These are phyloP conservation scores for Rutidosis leptorrhynchoides DNA, from an alignment of 129 eudicot species.

Conservation along the genomic window DNA sequence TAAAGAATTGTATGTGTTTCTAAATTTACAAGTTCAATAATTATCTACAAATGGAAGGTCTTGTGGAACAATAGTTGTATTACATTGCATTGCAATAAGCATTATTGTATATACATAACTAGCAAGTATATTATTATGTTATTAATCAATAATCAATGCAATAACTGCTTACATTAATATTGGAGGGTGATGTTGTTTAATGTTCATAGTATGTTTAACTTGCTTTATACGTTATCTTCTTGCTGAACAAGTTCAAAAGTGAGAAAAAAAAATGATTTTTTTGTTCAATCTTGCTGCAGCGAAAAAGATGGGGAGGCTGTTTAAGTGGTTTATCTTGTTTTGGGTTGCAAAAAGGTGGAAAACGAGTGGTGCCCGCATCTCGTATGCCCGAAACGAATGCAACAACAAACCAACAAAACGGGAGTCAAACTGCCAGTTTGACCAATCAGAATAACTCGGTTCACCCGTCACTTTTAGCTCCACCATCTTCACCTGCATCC, in stretches of 20 bases:
- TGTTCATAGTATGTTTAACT: slow-evolving; percentile 1
- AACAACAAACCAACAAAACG: slow-evolving; percentile 58
- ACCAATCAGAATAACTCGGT: slow-evolving; percentile 53
- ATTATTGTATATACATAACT: background rate
- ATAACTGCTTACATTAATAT: background rate
- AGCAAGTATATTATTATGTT: slow-evolving; percentile 6
- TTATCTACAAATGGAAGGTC: background rate
- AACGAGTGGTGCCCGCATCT: slow-evolving; percentile 86
- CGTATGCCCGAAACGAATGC: slow-evolving; percentile 71
- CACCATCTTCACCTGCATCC: slow-evolving; percentile 98
- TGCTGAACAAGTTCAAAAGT: background rate
- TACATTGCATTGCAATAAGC: background rate
- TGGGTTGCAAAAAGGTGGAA: slow-evolving; percentile 84
- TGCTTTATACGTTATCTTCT: background rate
- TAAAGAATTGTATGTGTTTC: background rate
- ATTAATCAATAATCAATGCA: background rate
- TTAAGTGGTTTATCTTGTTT: slow-evolving; percentile 78
- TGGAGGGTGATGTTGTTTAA: slow-evolving; percentile 9
- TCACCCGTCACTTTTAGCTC: slow-evolving; percentile 70
- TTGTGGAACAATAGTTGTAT: background rate
- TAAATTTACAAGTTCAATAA: background rate
- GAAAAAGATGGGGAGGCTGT: slow-evolving; percentile 92
- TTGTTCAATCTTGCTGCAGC: slow-evolving; percentile 45
- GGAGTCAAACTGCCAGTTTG: slow-evolving; percentile 60
- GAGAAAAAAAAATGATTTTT: background rate